Percentiles rank a stretch among this genome's conserved stretches.
These are phyloP conservation scores for Malus hybrid DNA, from an alignment of 331 rosid species.

Conservation along the genomic window DNA sequence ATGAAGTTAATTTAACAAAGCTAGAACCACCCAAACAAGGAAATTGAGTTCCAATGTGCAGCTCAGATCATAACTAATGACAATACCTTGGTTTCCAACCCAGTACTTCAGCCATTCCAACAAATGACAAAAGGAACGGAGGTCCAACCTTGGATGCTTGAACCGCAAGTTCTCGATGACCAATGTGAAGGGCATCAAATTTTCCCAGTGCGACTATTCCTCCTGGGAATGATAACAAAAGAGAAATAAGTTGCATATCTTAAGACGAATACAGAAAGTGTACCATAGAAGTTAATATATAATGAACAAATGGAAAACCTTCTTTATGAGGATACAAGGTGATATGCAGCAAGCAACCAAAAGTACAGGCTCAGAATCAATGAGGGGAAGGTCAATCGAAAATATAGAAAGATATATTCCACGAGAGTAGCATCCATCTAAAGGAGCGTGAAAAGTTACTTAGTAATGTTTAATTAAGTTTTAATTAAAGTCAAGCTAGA, in stretches of 20 bases:
- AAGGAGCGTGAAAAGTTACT: neutral
- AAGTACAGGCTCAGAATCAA: neutral
- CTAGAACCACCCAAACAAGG: neutral
- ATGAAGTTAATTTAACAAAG: neutral
- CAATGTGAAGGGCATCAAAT: conserved; percentile 94
- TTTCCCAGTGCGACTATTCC: conserved; percentile 93
- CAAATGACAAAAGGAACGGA: conserved; percentile 88
- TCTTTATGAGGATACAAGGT: neutral
- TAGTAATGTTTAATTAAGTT: too few species aligned
- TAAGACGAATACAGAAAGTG: neutral
- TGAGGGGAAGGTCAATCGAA: neutral
- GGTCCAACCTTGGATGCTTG: conserved; percentile 88
- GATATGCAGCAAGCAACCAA: neutral
- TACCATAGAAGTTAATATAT: neutral
- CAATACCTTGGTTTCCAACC: conserved; percentile 89
- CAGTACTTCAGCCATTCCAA: conserved; percentile 81
- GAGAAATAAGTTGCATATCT: neutral
- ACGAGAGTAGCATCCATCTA: neutral
- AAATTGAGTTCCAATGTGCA: neutral
- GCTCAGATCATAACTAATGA: neutral
- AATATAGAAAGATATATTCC: neutral
- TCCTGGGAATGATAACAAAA: conserved; percentile 36
- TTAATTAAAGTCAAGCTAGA: too few species aligned
- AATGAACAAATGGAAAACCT: neutral
- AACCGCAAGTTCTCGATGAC: conserved; percentile 90